Conservation (phyloP, 2,329 filamentous ascomycete genomes). For the Cytospora mali region DNA sequence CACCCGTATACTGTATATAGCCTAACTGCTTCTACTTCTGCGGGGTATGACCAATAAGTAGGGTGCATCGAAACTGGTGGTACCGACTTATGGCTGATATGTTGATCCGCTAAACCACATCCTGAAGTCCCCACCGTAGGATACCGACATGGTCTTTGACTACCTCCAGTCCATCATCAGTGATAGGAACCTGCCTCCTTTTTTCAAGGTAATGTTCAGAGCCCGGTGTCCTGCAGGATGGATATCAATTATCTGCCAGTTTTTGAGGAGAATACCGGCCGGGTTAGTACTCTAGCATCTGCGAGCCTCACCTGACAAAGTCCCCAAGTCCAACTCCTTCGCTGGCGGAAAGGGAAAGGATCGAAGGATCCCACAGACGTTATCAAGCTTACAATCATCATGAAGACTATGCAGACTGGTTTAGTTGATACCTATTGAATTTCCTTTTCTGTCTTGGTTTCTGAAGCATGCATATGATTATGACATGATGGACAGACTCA, state of each 20-base stretch:
- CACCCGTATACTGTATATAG: too few species aligned
- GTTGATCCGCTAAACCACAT: too few species aligned
- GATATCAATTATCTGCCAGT: neutral
- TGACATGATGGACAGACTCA: too few species aligned
- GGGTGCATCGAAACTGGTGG: too few species aligned
- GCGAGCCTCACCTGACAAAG: neutral
- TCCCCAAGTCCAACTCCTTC: slow-evolving; percentile 1
- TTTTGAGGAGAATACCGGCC: neutral
- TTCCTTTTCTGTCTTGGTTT: too few species aligned
- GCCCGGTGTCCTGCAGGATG: slow-evolving; percentile 2
- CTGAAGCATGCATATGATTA: too few species aligned
- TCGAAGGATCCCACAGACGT: neutral
- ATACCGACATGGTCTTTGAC: neutral
- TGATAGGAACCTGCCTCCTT: slow-evolving; percentile 5
- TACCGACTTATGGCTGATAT: too few species aligned
- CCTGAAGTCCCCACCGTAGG: too few species aligned
- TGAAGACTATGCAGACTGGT: neutral
- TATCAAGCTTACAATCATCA: neutral
- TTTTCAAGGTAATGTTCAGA: slow-evolving; percentile 15
- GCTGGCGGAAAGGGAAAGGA: neutral
- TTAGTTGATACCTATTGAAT: neutral
- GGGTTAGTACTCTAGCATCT: neutral
- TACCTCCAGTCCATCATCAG: slow-evolving; percentile 2
- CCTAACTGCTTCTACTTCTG: too few species aligned
- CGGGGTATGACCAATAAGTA: too few species aligned